phyloP scores from a whole-genome alignment of 345 rosid genomes.

The Salix caprea region DNA sequence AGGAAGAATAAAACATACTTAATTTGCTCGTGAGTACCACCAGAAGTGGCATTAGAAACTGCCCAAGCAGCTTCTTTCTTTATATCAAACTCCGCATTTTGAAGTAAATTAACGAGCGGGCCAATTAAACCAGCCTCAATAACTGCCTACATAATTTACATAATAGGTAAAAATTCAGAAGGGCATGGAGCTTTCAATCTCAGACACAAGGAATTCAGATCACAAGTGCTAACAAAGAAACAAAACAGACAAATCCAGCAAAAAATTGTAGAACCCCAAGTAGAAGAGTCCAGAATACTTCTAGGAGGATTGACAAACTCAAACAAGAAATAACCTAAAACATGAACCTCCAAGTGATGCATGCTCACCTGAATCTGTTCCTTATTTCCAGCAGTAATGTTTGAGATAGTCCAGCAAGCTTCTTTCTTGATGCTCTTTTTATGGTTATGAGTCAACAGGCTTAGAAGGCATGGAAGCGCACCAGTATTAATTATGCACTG shows the following conservation, averaged over 20 bases:
- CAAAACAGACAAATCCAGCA: not conserved
- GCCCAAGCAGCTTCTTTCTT: conserved; percentile 38
- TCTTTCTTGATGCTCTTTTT: conserved; percentile 32
- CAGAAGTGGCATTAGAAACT: conserved; percentile 28
- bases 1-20: conserved; percentile 7
- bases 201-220: not conserved
- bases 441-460: conserved; percentile 18
- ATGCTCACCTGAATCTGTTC: conserved; percentile 23
- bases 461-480: conserved; percentile 21
- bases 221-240: not conserved
- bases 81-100: conserved; percentile 29
- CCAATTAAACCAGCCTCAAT: conserved; percentile 19
- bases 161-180: not conserved
- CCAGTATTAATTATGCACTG: conserved; percentile 18
- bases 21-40: conserved; percentile 21
- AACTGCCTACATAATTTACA: conserved; percentile 16
- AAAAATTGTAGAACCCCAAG: not conserved
- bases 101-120: conserved; percentile 22
- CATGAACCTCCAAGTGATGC: not conserved
- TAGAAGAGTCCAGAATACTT: not conserved
- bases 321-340: not conserved
- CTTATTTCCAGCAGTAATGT: conserved; percentile 30
- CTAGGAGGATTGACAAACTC: not conserved
- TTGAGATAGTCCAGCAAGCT: conserved; percentile 34
- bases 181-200: not conserved